Percentiles rank a stretch among this genome's conserved stretches.
Conservation (phyloP, 768 basidiomycete genomes). For the Lactarius deliciosus region DNA sequence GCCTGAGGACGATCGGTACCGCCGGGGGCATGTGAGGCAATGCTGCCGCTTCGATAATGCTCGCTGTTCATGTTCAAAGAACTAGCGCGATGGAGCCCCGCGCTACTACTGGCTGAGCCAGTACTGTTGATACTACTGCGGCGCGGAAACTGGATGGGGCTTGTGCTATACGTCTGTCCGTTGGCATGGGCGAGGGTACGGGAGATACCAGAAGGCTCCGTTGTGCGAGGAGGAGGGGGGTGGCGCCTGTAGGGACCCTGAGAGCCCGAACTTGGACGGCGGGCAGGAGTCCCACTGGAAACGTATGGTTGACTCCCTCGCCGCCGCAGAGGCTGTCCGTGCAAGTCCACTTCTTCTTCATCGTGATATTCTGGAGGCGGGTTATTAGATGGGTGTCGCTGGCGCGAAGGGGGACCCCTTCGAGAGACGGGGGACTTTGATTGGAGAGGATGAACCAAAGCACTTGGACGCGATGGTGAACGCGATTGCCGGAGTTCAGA, state of each 20-base stretch:
- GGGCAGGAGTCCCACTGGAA: slow-evolving; percentile 11
- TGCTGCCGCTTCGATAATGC: slow-evolving; percentile 14
- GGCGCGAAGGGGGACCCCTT: slow-evolving; percentile 14
- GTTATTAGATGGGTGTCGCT: slow-evolving; percentile 16
- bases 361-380: slow-evolving; percentile 12
- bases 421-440: slow-evolving; percentile 20
- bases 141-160: slow-evolving; percentile 41
- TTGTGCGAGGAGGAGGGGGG: background rate
- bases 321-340: background rate
- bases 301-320: slow-evolving; percentile 14
- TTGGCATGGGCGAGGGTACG: slow-evolving; percentile 32
- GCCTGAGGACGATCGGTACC: slow-evolving; percentile 12
- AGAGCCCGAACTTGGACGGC: slow-evolving; percentile 20
- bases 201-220: slow-evolving; percentile 25
- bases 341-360: slow-evolving; percentile 6
- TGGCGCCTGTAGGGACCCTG: slow-evolving; percentile 10
- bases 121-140: slow-evolving; percentile 30
- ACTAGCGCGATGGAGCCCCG: slow-evolving; percentile 30
- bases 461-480: slow-evolving; percentile 10
- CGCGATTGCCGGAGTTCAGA: slow-evolving; percentile 18
- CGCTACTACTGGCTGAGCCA: slow-evolving; percentile 19
- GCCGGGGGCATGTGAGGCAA: slow-evolving; percentile 25
- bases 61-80: slow-evolving; percentile 23
- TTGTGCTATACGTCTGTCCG: slow-evolving; percentile 39
- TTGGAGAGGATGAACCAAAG: background rate